A percentile compares a stretch with the other conserved stretches of the same genome.
Conservation (phyloP, 2,329 filamentous ascomycete genomes). For the Sporothrix dimorphospora region DNA sequence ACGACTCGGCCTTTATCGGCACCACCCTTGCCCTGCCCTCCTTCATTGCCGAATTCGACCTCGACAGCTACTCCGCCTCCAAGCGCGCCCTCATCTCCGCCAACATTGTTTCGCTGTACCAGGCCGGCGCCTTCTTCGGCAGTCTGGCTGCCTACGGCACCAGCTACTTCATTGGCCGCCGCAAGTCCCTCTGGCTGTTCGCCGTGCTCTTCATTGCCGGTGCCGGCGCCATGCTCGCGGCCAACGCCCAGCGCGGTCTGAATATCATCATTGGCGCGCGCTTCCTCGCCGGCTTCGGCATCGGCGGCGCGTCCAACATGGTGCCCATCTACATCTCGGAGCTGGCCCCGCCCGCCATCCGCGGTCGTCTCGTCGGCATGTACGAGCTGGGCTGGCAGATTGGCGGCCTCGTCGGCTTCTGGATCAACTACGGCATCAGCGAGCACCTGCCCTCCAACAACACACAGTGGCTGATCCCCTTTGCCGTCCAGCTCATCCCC, state of each 20-base stretch:
- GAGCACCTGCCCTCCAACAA: conserved; percentile 50
- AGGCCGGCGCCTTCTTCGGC: conserved; percentile 83
- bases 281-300: conserved; percentile 65
- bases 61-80: conserved; percentile 52
- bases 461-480: conserved; percentile 66
- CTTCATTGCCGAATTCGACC: conserved; percentile 70
- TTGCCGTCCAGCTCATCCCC: conserved; percentile 69
- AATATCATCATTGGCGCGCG: conserved; percentile 65
- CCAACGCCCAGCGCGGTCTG: conserved; percentile 63
- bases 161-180: conserved; percentile 69
- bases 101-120: conserved; percentile 81
- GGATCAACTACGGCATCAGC: conserved; percentile 68
- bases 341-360: conserved; percentile 63
- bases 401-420: conserved; percentile 66
- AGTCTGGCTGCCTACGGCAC: conserved; percentile 69
- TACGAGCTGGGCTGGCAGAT: conserved; percentile 69
- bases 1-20: conserved; percentile 77
- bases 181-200: conserved; percentile 65
- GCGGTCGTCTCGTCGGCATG: conserved; percentile 66
- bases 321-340: conserved; percentile 66
- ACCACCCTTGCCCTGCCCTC: conserved; percentile 72
- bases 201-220: conserved; percentile 68
- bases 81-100: conserved; percentile 64
- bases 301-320: conserved; percentile 66
- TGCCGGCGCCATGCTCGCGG: conserved; percentile 72